Evolutionary conservation across 805 yeast genomes (phyloP).

Genomic region (Spathaspora sp.): DNA sequence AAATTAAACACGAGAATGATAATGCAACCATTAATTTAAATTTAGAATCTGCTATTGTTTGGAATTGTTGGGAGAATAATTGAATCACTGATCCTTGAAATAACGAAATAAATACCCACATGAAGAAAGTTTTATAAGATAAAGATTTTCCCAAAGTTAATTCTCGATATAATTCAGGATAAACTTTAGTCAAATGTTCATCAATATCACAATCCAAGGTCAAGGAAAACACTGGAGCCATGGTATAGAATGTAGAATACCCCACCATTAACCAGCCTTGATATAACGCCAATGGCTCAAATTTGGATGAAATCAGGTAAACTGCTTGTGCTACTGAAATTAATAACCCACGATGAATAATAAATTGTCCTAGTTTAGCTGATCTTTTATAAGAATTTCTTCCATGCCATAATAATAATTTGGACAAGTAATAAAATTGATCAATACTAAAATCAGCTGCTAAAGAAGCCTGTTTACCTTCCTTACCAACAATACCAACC

Average conservation of each 20-base stretch:
- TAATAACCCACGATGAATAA: conserved; percentile 91
- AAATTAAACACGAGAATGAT: conserved; percentile 72
- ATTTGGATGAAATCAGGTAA: conserved; percentile 77
- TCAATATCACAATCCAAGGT: conserved; percentile 90
- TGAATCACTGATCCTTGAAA: conserved; percentile 90
- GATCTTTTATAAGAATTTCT: conserved; percentile 94
- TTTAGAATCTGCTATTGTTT: conserved; percentile 50
- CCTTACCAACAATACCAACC: conserved; percentile 98
- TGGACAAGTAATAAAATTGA: conserved; percentile 85
- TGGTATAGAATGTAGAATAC: conserved; percentile 92
- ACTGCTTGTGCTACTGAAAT: conserved; percentile 95
- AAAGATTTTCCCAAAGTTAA: conserved; percentile 83
- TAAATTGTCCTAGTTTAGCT: conserved; percentile 92
- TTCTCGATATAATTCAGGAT: conserved; percentile 94
- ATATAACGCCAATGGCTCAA: conserved; percentile 91
- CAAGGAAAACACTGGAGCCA: conserved; percentile 95
- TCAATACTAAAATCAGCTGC: conserved; percentile 96
- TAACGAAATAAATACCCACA: conserved; percentile 87
- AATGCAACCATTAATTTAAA: conserved; percentile 82
- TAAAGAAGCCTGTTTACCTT: conserved; percentile 94
- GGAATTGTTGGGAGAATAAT: conserved; percentile 71
- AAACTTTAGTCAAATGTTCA: conserved; percentile 80
- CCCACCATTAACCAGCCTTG: conserved; percentile 99
- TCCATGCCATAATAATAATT: conserved; percentile 94
- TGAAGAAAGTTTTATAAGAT: conserved; percentile 81